Evolutionary conservation across 1,284 basidiomycete genomes (phyloP).

Genomic region (Cryptococcus sp.): DNA sequence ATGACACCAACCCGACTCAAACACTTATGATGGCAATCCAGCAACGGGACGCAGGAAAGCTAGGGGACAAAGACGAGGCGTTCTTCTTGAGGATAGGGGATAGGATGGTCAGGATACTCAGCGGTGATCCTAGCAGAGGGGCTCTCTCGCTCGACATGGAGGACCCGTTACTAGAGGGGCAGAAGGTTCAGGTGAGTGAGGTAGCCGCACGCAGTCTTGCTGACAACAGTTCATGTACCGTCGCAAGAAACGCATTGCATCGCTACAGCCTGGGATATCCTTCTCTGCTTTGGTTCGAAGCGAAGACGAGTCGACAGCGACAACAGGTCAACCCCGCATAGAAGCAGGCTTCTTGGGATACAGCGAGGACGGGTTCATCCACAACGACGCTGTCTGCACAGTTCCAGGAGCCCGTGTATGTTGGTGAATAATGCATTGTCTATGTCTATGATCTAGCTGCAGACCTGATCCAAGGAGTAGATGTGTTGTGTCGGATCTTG

Average conservation of each 20-base stretch:
- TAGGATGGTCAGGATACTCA: slow-evolving; percentile 52
- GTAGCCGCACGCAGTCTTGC: background rate
- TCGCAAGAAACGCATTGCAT: background rate
- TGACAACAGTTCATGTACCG: slow-evolving; percentile 37
- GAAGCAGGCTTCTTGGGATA: slow-evolving; percentile 51
- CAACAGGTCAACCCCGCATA: slow-evolving; percentile 11
- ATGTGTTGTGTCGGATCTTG: slow-evolving; percentile 52
- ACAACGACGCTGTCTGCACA: slow-evolving; percentile 27
- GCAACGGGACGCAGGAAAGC: slow-evolving; percentile 28
- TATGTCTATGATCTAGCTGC: slow-evolving; percentile 23
- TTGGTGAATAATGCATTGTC: background rate
- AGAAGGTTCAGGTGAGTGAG: slow-evolving; percentile 57
- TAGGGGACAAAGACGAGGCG: slow-evolving; percentile 58
- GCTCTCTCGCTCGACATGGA: slow-evolving; percentile 64
- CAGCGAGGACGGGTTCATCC: slow-evolving; percentile 58
- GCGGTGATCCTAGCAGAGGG: slow-evolving; percentile 73
- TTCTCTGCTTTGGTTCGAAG: slow-evolving; percentile 16
- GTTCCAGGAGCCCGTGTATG: slow-evolving; percentile 39
- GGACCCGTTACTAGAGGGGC: slow-evolving; percentile 56
- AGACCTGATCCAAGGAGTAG: slow-evolving; percentile 51
- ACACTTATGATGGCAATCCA: slow-evolving; percentile 60
- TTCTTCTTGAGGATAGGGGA: slow-evolving; percentile 53
- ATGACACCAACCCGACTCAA: slow-evolving; percentile 61
- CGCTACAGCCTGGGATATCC: slow-evolving; percentile 7
- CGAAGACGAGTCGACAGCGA: slow-evolving; percentile 12